Base-by-base conservation (phyloP, 2,329 filamentous ascomycete species). In the Cercospora zeina region DNA sequence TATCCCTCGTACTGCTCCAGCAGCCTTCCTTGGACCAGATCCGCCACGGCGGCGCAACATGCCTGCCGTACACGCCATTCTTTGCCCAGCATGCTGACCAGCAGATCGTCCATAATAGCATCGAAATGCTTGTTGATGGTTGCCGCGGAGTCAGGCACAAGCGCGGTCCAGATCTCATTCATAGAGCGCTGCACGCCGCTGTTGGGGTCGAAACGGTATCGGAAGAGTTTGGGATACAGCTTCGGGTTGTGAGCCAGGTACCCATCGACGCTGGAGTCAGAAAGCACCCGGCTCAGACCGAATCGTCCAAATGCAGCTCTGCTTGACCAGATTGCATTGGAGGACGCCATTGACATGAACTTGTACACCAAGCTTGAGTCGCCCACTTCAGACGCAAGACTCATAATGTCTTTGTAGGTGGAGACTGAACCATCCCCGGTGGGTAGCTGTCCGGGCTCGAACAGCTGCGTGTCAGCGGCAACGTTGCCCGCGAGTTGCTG, bases 351-450 rank as follows among this genome's bases (percentile, higher is more conserved):
- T 0, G 93, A 93, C 95, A 99, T 99, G 78, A 99, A 97, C 64
- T 93, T 91, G 79, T 99, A 99, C 1, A 97, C 90, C n/a, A 99
- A 81, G 69, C 90, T 93, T 62, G 95, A 93, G 71, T 99, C 93
- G 10, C 95, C 95, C 34, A 97, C 93, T 77, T 99, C 95, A 47
- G 93, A 91, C n/a, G 95, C 95, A 53, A 99, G 81, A 68, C 84
- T 95, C 76, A 99, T 90, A 68, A 99, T 97, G 72, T 99, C 95
- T 74, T 96, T 96, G 79, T 99, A 99, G 0, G 93, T 97, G 0
- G 91, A 97, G 59, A 97, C 85, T 0, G 92, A 91, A 7, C 92
- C 92, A 67, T 96, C 91, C 3, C 93, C 91, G 0, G 93, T 97
- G 0, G 93, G 93, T 11, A 97, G 77, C 2, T 91, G 90, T 5